A percentile compares a stretch with the other conserved stretches of the same genome.
Conservation (phyloP, 73 alveolate species). For the Diophrys appendiculata region DNA sequence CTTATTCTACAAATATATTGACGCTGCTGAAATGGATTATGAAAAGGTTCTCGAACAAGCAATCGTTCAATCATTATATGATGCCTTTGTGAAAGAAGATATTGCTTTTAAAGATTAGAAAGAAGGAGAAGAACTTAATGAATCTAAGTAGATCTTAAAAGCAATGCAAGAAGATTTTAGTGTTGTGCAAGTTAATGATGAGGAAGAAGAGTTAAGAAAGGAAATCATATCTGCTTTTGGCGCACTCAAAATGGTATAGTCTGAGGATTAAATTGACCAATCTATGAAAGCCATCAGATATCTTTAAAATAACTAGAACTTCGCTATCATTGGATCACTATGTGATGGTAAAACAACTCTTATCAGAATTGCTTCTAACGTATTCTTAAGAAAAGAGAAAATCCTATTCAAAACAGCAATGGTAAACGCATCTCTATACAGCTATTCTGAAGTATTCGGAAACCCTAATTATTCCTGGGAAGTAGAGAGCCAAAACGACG, state of each 20-base stretch:
- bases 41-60: not conserved
- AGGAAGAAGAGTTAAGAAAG: conserved; percentile 7
- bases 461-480: not conserved
- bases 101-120: not conserved
- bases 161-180: not conserved
- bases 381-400: too few species aligned
- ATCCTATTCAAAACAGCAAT: too few species aligned
- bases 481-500: not conserved
- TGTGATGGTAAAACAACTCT: too few species aligned
- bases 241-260: not conserved
- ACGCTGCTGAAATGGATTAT: not conserved
- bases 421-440: too few species aligned
- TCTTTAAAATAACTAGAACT: too few species aligned
- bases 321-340: too few species aligned
- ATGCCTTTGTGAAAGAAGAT: not conserved
- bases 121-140: conserved; percentile 4
- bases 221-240: not conserved
- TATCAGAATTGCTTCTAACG: too few species aligned
- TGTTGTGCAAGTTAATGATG: not conserved
- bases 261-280: not conserved
- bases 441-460: not conserved
- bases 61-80: not conserved
- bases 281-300: not conserved
- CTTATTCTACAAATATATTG: not conserved
- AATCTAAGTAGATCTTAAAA: conserved; percentile 4